These are phyloP conservation scores for Umbelopsis sp. DNA, from an alignment of 192 early-diverging fungal species.

Conservation along the genomic window DNA sequence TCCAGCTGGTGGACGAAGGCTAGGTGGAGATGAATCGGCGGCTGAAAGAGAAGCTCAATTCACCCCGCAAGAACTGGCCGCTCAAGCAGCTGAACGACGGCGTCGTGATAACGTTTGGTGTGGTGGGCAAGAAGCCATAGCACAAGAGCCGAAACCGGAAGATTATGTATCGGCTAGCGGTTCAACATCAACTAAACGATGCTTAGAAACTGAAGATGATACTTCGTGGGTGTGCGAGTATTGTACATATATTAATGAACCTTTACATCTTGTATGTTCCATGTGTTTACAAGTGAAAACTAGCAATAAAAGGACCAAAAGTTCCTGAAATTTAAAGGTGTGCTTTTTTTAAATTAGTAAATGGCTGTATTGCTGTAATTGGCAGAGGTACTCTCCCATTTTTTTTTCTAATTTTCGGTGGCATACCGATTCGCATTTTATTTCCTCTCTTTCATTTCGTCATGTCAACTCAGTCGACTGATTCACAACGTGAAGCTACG, in stretches of 20 bases:
- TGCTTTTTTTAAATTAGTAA: no score
- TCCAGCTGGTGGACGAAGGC: constrained; percentile 52
- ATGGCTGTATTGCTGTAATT: no score
- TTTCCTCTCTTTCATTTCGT: constrained; percentile 11
- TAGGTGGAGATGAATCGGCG: constrained; percentile 35
- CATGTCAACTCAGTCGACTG: constrained; percentile 6
- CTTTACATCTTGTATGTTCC: constrained; percentile 1
- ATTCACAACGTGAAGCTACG: constrained; percentile 17
- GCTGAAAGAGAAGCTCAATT: constrained; percentile 29
- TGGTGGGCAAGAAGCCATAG: constrained; percentile 39
- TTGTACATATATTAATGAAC: constrained; percentile 9
- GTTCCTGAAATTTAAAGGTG: no score
- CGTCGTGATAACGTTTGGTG: constrained; percentile 69
- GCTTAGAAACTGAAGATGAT: neutral
- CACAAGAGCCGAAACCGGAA: constrained; percentile 13
- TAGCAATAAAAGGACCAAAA: neutral
- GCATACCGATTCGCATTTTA: neutral
- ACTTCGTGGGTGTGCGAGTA: neutral
- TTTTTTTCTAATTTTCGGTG: neutral
- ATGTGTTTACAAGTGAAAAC: constrained; percentile 13
- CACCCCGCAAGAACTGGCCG: constrained; percentile 62
- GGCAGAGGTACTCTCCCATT: neutral
- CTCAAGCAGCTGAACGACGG: constrained; percentile 68
- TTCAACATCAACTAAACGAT: neutral
- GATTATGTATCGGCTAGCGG: neutral